Evolutionary conservation across 257 asterid genomes (phyloP).

Genomic region (Solanum medicagineum): DNA sequence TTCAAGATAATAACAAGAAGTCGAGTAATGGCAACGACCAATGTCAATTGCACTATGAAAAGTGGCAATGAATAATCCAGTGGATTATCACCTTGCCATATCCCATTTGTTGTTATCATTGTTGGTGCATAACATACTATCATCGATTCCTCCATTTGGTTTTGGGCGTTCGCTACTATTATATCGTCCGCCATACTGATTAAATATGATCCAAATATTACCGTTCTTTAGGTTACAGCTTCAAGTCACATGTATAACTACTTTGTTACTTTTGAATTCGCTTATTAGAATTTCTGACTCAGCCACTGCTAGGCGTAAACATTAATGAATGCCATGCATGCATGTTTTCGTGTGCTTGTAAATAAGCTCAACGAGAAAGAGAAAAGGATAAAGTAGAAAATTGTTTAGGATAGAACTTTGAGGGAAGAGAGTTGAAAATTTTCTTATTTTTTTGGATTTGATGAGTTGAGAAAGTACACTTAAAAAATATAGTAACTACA

Average conservation of each 20-base stretch:
- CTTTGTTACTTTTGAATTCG: neutral
- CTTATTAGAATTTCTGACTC: neutral
- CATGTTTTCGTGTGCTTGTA: neutral
- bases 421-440: neutral
- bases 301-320: rapidly evolving
- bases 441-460: neutral
- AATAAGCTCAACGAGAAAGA: neutral
- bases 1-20: constrained; percentile 61
- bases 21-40: constrained; percentile 65
- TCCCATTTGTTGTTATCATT: constrained; percentile 81
- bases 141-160: constrained; percentile 32
- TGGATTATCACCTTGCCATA: constrained; percentile 96
- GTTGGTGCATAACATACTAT: constrained; percentile 93
- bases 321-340: neutral
- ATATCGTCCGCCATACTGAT: constrained; percentile 19
- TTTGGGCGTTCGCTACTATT: neutral
- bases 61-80: constrained; percentile 87
- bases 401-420: neutral
- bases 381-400: neutral
- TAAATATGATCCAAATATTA: neutral
- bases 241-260: neutral
- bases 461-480: neutral
- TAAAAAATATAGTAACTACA: neutral
- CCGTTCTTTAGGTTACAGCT: neutral
- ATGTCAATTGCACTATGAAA: constrained; percentile 66